phyloP scores from a whole-genome alignment of 805 yeast genomes.

The Barnettozyma botsteinii region DNA sequence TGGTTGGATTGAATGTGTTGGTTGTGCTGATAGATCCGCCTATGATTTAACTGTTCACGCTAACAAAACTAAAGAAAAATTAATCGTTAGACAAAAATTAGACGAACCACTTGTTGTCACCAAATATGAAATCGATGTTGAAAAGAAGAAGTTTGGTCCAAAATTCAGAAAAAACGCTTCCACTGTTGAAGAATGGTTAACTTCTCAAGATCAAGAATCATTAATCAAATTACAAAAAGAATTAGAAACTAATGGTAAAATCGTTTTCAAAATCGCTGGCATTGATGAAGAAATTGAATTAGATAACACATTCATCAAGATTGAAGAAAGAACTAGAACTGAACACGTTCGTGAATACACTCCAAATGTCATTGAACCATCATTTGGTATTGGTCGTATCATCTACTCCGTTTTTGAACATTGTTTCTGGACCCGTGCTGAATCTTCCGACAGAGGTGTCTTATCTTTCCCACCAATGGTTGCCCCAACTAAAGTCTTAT shows the following conservation, averaged over 20 bases:
- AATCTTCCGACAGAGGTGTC: slow-evolving; percentile 81
- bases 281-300: slow-evolving; percentile 61
- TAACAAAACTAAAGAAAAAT: slow-evolving; percentile 89
- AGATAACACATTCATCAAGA: slow-evolving; percentile 63
- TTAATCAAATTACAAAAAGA: slow-evolving; percentile 71
- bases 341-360: slow-evolving; percentile 93
- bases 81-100: slow-evolving; percentile 88
- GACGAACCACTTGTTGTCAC: slow-evolving; percentile 81
- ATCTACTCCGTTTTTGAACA: slow-evolving; percentile 91
- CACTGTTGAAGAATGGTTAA: slow-evolving; percentile 75
- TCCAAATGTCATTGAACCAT: slow-evolving; percentile 98
- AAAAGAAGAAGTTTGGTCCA: slow-evolving; percentile 96
- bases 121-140: slow-evolving; percentile 76
- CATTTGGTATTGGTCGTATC: slow-evolving; percentile 98
- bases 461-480: slow-evolving; percentile 90
- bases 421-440: slow-evolving; percentile 91
- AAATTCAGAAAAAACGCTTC: slow-evolving; percentile 97
- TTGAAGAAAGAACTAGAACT: slow-evolving; percentile 70
- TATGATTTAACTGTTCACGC: slow-evolving; percentile 94
- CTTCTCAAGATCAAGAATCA: slow-evolving; percentile 75
- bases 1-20: slow-evolving; percentile 99
- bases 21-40: slow-evolving; percentile 99
- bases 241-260: slow-evolving; percentile 54
- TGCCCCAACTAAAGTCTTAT: slow-evolving; percentile 95
- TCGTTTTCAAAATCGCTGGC: slow-evolving; percentile 63